Conservation (phyloP, 2,329 filamentous ascomycete genomes). For the Calcarisporium arbuscula region DNA sequence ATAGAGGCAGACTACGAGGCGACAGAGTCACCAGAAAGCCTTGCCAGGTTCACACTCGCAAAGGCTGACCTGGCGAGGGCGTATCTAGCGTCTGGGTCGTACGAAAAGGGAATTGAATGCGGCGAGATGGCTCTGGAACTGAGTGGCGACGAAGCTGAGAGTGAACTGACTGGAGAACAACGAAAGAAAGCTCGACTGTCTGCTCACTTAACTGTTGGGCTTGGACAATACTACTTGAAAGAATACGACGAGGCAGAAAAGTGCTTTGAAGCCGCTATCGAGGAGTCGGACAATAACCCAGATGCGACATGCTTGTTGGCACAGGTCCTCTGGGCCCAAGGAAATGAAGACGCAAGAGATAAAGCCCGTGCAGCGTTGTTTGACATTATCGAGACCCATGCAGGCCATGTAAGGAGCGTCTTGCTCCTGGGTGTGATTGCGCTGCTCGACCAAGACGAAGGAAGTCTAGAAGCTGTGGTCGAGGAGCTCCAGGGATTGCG, state of each 20-base stretch:
- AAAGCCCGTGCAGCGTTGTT: slow-evolving; percentile 77
- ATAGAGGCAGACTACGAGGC: slow-evolving; percentile 80
- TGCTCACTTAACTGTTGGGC: slow-evolving; percentile 75
- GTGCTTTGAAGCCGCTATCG: slow-evolving; percentile 74
- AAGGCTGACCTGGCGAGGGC: slow-evolving; percentile 84
- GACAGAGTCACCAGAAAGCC: slow-evolving; percentile 67
- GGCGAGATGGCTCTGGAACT: slow-evolving; percentile 77
- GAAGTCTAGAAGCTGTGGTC: slow-evolving; percentile 73
- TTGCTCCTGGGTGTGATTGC: slow-evolving; percentile 80
- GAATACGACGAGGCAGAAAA: slow-evolving; percentile 63
- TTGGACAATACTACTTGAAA: slow-evolving; percentile 69
- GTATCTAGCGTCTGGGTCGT: slow-evolving; percentile 63
- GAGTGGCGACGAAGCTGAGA: slow-evolving; percentile 63
- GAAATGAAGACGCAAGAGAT: slow-evolving; percentile 64
- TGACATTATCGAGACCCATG: slow-evolving; percentile 65
- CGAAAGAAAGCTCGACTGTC: slow-evolving; percentile 71
- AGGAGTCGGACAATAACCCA: slow-evolving; percentile 68
- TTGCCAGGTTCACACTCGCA: slow-evolving; percentile 72
- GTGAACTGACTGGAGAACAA: slow-evolving; percentile 57
- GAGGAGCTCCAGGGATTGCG: slow-evolving; percentile 70
- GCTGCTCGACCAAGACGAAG: slow-evolving; percentile 70
- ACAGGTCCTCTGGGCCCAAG: slow-evolving; percentile 90
- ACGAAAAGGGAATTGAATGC: slow-evolving; percentile 66
- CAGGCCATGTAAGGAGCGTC: slow-evolving; percentile 72
- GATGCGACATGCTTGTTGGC: slow-evolving; percentile 84